Evolutionary conservation across 768 basidiomycete species (phyloP), one percentile per base, ranked within the genome.

Genomic region (Pulveroboletus ravenelii): DNA sequence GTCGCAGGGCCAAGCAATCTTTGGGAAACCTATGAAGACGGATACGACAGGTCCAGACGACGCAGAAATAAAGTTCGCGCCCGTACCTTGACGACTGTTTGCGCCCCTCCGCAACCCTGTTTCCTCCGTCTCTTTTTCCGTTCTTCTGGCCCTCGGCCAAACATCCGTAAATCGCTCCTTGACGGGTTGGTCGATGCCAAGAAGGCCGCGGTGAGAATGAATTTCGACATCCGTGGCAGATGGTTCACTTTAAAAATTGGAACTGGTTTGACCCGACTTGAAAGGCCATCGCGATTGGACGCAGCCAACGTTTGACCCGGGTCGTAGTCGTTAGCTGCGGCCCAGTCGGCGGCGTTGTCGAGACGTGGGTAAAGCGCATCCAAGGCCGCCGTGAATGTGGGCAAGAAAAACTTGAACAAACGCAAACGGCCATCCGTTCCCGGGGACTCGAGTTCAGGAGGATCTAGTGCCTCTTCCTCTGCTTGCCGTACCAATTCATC

Each of bases 171-270:
- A 66, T 94, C 93, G 9, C 82, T 84, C 60, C 82, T 85, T 0
- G 83, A 67, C 2, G 93, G 92, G 60, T 95, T 96, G 37, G 85
- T 87, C 37, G 89, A 90, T 6, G 91, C 89, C 36, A 93, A 68
- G 61, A 84, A 95, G 1, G 84, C 79, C 0, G 89, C 86, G 4
- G 93, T 65, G 5, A 93, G 69, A 20, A 93, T 74, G 58, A 82
- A 92, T 60, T 86, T 87, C 18, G 82, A 81, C 75, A 88, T 79
- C 5, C 78, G 76, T 2, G 85, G 83, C 32, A 87, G 71, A 17
- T 71, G 66, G 5, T 64, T 63, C 14, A 73, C 61, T 25, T 58
- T 62, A 39, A 59, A 45, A 27, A n/a, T 31, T 4, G 52, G 30
- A 7, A 18, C 47, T 40, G 30, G 47, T 60, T 42, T 59, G 30